phyloP scores from a whole-genome alignment of 345 rosid genomes.

The Arabis alpina region DNA sequence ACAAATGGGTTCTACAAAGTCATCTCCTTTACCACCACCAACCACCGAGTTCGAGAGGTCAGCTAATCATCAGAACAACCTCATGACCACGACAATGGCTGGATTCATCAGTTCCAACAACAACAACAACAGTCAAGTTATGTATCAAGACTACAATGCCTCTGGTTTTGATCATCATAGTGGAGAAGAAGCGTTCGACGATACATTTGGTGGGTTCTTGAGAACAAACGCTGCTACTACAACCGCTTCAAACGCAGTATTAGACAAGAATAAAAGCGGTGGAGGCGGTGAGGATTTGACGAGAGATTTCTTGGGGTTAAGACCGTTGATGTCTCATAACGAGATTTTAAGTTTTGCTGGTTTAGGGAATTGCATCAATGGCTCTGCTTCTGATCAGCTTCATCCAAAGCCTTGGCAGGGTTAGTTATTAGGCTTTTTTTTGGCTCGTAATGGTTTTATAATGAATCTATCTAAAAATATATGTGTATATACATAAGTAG shows the following conservation, averaged over 20 bases:
- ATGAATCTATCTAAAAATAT: constrained; percentile 12
- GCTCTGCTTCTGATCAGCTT: constrained; percentile 51
- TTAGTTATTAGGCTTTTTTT: constrained; percentile 41
- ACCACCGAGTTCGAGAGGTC: constrained; percentile 34
- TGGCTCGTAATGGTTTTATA: constrained; percentile 9
- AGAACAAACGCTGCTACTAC: constrained; percentile 37
- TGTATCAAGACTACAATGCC: constrained; percentile 55
- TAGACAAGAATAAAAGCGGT: constrained; percentile 32
- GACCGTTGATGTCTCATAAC: constrained; percentile 67
- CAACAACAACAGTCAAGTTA: constrained; percentile 37
- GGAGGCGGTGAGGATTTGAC: constrained; percentile 63
- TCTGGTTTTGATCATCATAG: constrained; percentile 47
- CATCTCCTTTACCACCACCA: constrained; percentile 46
- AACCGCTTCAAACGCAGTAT: constrained; percentile 18
- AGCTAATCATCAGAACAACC: constrained; percentile 35
- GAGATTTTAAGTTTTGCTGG: constrained; percentile 75
- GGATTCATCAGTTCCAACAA: constrained; percentile 30
- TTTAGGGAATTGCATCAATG: constrained; percentile 59
- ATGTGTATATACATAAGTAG: constrained; percentile 10
- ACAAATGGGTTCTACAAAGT: constrained; percentile 78
- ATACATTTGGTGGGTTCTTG: constrained; percentile 54
- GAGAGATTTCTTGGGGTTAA: constrained; percentile 84
- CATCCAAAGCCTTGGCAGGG: constrained; percentile 71
- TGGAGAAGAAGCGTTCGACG: constrained; percentile 46
- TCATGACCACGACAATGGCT: constrained; percentile 44